Conservation (phyloP, 176 grass and related monocot species). For the Typha latifolia region DNA sequence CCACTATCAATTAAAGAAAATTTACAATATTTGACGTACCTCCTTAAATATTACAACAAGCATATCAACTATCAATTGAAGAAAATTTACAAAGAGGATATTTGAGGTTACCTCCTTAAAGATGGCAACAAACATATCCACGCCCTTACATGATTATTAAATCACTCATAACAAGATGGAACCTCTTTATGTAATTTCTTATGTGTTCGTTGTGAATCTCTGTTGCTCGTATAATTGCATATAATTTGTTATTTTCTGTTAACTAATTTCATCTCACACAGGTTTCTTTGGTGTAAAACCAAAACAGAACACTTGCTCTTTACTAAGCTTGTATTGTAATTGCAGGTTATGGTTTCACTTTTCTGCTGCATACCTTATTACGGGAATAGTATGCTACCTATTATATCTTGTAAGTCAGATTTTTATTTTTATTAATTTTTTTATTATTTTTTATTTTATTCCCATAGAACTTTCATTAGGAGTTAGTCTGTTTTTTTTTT, state of each 20-base stretch:
- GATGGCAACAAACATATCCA: too few species aligned
- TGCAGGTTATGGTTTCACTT: conserved; percentile 98
- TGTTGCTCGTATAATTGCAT: too few species aligned
- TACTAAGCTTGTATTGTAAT: background rate
- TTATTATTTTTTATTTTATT: conserved; percentile 2
- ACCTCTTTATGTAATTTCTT: too few species aligned
- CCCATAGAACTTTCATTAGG: background rate
- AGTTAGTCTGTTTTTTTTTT: background rate
- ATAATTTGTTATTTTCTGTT: background rate
- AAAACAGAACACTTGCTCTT: background rate
- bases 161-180: too few species aligned
- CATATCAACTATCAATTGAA: too few species aligned
- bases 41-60: too few species aligned
- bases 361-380: conserved; percentile 75
- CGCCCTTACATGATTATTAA: too few species aligned
- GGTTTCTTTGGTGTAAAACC: background rate
- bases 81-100: too few species aligned
- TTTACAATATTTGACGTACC: too few species aligned
- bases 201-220: too few species aligned
- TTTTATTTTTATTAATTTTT: background rate
- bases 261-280: background rate
- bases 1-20: too few species aligned
- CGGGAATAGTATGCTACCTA: conserved; percentile 68
- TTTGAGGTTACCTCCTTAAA: too few species aligned
- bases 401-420: conserved; percentile 70